These are phyloP conservation scores for Microsporum canis DNA, from an alignment of 2,329 filamentous ascomycete species.

Conservation along the genomic window DNA sequence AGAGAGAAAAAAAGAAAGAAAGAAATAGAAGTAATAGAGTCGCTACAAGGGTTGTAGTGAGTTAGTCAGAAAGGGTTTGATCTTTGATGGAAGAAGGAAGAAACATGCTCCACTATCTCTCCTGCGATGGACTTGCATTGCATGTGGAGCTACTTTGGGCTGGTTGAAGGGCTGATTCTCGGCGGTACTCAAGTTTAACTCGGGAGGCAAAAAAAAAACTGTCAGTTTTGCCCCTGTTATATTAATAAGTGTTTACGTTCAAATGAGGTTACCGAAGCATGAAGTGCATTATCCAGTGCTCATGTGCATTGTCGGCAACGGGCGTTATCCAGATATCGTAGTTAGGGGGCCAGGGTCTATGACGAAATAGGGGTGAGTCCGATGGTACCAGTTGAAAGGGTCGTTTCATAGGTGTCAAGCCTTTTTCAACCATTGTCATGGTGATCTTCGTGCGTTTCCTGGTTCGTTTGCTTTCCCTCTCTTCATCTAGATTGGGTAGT, in stretches of 20 bases:
- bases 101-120: slow-evolving; percentile 2
- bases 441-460: not conserved
- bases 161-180: not conserved
- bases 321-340: not conserved
- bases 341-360: not conserved
- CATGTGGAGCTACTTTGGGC: not conserved
- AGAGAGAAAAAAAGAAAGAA: not conserved
- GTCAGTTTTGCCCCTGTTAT: not conserved
- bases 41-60: not conserved
- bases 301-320: not conserved
- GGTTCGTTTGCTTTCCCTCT: not conserved
- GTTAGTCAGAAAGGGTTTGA: not conserved
- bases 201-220: not conserved
- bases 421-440: not conserved
- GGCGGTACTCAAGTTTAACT: not conserved
- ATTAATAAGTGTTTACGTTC: not conserved
- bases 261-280: not conserved
- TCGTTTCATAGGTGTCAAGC: not conserved
- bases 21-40: not conserved
- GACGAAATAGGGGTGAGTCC: not conserved
- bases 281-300: not conserved
- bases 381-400: not conserved
- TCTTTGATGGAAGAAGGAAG: not conserved
- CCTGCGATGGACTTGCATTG: slow-evolving; percentile 1
- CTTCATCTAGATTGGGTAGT: not conserved